Conservation (phyloP, 768 basidiomycete genomes). For the Cystofilobasidium ferigula region DNA sequence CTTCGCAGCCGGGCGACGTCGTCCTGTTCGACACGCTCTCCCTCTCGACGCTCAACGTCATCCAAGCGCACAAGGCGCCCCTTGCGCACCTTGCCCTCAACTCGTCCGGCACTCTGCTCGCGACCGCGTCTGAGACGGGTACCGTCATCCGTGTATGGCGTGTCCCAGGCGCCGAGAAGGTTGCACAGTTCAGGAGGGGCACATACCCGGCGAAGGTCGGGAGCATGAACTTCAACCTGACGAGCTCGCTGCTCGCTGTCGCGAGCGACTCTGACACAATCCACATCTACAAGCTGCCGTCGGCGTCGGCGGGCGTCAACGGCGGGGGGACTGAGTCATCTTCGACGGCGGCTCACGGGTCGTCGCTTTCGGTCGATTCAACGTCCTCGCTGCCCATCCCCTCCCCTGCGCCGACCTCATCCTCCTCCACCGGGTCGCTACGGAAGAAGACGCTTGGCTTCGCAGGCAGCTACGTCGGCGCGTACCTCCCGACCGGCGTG, state of each 20-base stretch:
- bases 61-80: conserved; percentile 92
- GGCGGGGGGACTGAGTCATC: background rate
- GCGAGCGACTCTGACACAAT: conserved; percentile 89
- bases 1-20: conserved; percentile 51
- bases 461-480: conserved; percentile 30
- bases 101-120: conserved; percentile 73
- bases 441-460: background rate
- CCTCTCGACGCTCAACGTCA: conserved; percentile 83
- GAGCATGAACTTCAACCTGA: conserved; percentile 71
- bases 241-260: conserved; percentile 73
- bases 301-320: background rate
- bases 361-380: conserved; percentile 27
- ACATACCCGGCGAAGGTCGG: conserved; percentile 77
- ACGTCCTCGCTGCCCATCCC: conserved; percentile 15
- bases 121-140: conserved; percentile 86
- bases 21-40: conserved; percentile 88
- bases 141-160: conserved; percentile 94
- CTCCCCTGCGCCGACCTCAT: conserved; percentile 18
- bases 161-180: conserved; percentile 77
- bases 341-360: conserved; percentile 28
- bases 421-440: conserved; percentile 18
- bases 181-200: conserved; percentile 90
- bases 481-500: conserved; percentile 58
- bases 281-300: conserved; percentile 81
- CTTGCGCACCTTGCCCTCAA: conserved; percentile 80